Evolutionary conservation across 169 alveolate species (phyloP).

Genomic region (Plasmodium berghei): DNA sequence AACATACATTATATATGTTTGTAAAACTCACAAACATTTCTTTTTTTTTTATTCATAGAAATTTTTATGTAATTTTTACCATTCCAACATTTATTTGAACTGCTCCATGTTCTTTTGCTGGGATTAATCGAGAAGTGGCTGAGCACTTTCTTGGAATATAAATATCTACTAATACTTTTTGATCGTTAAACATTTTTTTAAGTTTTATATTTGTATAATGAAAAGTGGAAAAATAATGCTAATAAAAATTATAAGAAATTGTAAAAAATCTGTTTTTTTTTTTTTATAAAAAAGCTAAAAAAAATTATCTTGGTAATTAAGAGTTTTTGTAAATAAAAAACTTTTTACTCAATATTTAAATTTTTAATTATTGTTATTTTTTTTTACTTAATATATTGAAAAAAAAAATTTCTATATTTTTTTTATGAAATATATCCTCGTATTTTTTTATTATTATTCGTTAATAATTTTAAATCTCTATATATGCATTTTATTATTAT

Average conservation of each 20-base stretch:
- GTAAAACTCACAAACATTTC: not conserved
- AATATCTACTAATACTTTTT: slow-evolving; percentile 94
- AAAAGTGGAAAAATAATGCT: slow-evolving; percentile 17
- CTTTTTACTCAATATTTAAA: too few relatives aligned
- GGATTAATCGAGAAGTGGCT: slow-evolving; percentile 93
- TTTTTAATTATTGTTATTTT: too few relatives aligned
- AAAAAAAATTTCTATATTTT: too few relatives aligned
- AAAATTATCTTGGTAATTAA: not conserved
- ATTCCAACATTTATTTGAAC: slow-evolving; percentile 94
- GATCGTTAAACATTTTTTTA: slow-evolving; percentile 90
- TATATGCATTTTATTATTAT: too few relatives aligned
- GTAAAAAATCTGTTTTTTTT: not conserved
- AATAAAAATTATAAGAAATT: not conserved
- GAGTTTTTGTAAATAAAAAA: not conserved
- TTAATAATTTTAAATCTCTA: too few relatives aligned
- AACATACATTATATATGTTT: not conserved
- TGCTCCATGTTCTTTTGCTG: slow-evolving; percentile 95
- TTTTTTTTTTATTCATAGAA: not conserved
- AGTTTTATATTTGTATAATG: slow-evolving; percentile 70
- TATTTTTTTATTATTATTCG: too few relatives aligned
- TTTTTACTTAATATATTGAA: too few relatives aligned
- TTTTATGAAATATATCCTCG: too few relatives aligned
- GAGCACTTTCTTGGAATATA: slow-evolving; percentile 96
- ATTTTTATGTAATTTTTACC: slow-evolving; percentile 75
- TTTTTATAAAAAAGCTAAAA: not conserved